phyloP scores from a whole-genome alignment of 768 basidiomycete species.

The Lyophyllum decastes region DNA sequence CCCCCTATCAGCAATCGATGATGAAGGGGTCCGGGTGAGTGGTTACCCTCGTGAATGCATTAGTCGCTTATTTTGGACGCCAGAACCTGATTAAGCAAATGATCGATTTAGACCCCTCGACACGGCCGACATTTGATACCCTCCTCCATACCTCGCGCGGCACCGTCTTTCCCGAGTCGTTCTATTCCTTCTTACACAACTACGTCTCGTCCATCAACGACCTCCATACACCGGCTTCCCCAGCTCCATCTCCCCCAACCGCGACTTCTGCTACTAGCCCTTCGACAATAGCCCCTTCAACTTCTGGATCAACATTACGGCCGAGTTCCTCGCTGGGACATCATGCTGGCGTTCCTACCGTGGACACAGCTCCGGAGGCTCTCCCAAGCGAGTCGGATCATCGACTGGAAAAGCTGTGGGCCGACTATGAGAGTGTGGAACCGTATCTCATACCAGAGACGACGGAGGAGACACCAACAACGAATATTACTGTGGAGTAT shows the following conservation, averaged over 20 bases:
- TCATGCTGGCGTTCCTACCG: constrained; percentile 17
- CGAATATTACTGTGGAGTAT: constrained; percentile 62
- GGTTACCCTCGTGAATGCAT: not conserved
- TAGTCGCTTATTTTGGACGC: constrained; percentile 27
- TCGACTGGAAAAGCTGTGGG: constrained; percentile 81
- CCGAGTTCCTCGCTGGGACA: constrained; percentile 31
- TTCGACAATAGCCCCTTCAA: constrained; percentile 31
- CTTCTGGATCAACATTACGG: constrained; percentile 31
- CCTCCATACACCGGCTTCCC: constrained; percentile 47
- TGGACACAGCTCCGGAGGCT: constrained; percentile 35
- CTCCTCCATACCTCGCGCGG: constrained; percentile 76
- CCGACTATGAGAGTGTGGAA: constrained; percentile 82
- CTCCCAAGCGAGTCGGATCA: constrained; percentile 86
- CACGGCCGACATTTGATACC: constrained; percentile 81
- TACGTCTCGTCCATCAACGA: constrained; percentile 85
- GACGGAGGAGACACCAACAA: constrained; percentile 47
- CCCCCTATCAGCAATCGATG: constrained; percentile 74
- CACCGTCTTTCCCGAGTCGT: constrained; percentile 85
- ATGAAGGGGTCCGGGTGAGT: constrained; percentile 79
- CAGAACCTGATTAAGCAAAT: constrained; percentile 89
- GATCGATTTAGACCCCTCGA: constrained; percentile 78
- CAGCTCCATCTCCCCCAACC: constrained; percentile 34
- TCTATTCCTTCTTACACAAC: constrained; percentile 93
- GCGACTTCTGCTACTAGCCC: constrained; percentile 27
- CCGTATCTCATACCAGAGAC: constrained; percentile 60